These are phyloP conservation scores for Fusarium sp. DNA, from an alignment of 2,329 filamentous ascomycete species.

Conservation along the genomic window DNA sequence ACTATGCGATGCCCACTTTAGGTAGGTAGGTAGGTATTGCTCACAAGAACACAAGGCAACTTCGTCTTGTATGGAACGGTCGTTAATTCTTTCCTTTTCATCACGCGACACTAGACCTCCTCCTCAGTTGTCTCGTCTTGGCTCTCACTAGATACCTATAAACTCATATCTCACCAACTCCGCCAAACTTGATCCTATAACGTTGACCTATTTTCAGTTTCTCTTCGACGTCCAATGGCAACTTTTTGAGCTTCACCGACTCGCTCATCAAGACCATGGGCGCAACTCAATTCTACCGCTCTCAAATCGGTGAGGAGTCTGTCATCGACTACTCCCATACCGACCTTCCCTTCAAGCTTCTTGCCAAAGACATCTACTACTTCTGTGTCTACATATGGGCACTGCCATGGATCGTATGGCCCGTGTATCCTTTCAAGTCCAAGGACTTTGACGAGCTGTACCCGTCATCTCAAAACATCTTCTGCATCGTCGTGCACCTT, in stretches of 20 bases:
- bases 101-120: slow-evolving; percentile 10
- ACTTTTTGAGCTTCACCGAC: slow-evolving; percentile 4
- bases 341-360: slow-evolving; percentile 65
- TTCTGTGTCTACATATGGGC: slow-evolving; percentile 69
- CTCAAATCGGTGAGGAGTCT: slow-evolving; percentile 68
- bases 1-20: neutral
- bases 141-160: neutral
- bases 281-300: slow-evolving; percentile 67
- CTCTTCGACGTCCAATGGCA: neutral
- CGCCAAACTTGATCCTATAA: neutral
- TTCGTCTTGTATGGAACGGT: neutral
- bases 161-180: neutral
- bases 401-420: slow-evolving; percentile 72
- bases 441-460: slow-evolving; percentile 74
- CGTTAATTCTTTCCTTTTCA: neutral
- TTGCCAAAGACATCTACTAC: slow-evolving; percentile 66
- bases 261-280: slow-evolving; percentile 44
- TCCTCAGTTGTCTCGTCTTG: no score
- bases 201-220: neutral
- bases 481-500: slow-evolving; percentile 69
- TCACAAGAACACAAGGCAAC: slow-evolving; percentile 4
- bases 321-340: slow-evolving; percentile 74
- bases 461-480: slow-evolving; percentile 68
- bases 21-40: neutral
- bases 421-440: slow-evolving; percentile 65